Evolutionary conservation across 306 rosid species (phyloP), one percentile per base, ranked within the genome.

Genomic region (Mimosa pudica): DNA sequence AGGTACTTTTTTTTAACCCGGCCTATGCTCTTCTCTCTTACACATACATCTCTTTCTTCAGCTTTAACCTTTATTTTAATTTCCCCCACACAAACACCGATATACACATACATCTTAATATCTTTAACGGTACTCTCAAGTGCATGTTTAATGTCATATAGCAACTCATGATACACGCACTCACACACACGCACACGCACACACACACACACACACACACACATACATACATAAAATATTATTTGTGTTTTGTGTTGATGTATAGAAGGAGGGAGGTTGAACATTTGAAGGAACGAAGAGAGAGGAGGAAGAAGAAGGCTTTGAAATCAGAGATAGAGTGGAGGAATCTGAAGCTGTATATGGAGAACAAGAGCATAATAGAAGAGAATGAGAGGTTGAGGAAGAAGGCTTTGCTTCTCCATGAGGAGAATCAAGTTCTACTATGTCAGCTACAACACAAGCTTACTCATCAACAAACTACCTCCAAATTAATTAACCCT

Each of bases 371-470:
- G 70, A 90, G 77, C 76, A 86, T 94, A 67, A 87, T 89, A 47
- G 90, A 90, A 65, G 94, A 90, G 87, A 94, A 94, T 57, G 92
- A 87, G 77, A 89, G 85, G 89, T 82, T 94, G 77, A 92, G 90
- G 70, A 85, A 87, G 83, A 86, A 82, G 78, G 97, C 96, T n/a
- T 20, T 92, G 82, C 89, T 90, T 79, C 97, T 94, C 83, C 87
- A 79, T 77, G 80, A 89, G 76, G 98, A 94, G 87, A 92, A 94
- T 67, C 92, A 89, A 17, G 84, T 84, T 61, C 85, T 94, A 74
- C 83, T 85, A 9, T 80, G 86, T 72, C 91, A 88, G 74, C 90
- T 94, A 35, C 91, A 89, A 76, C 74, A 73, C 30, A 86, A 88
- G 74, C 33, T 82, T 54, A 76, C 85, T 52, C 57, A 79, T 52